These are phyloP conservation scores for Nicotiana otophora DNA, from an alignment of 257 asterid species.

Conservation along the genomic window DNA sequence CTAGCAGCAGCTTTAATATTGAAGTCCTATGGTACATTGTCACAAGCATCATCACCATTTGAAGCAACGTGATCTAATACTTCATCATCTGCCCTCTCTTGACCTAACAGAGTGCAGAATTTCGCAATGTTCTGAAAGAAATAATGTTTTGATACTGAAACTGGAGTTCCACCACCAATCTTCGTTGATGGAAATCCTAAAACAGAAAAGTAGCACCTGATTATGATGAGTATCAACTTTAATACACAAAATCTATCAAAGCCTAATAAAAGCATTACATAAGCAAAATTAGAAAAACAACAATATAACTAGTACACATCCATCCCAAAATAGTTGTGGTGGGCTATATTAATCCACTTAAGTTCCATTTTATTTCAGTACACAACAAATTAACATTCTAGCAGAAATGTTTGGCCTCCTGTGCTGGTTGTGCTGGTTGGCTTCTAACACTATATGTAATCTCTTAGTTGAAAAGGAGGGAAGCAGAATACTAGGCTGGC, in stretches of 20 bases:
- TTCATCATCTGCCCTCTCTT: slow-evolving; percentile 19
- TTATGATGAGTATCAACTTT: neutral
- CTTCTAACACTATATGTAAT: too few species aligned
- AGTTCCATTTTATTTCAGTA: too few species aligned
- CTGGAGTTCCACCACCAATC: slow-evolving; percentile 14
- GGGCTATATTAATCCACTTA: too few species aligned
- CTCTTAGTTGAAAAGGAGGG: too few species aligned
- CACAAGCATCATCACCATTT: slow-evolving; percentile 6
- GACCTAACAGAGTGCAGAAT: slow-evolving; percentile 35
- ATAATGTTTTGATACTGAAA: slow-evolving; percentile 15
- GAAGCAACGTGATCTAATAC: slow-evolving; percentile 27
- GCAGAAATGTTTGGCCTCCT: too few species aligned
- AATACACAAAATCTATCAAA: neutral
- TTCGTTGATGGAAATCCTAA: slow-evolving; percentile 20
- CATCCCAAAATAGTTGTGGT: too few species aligned
- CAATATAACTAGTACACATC: too few species aligned
- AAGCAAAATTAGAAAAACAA: too few species aligned
- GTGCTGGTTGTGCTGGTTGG: too few species aligned
- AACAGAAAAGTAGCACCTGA: slow-evolving; percentile 10
- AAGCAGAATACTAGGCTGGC: too few species aligned
- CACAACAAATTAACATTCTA: too few species aligned
- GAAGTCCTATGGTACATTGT: slow-evolving; percentile 16
- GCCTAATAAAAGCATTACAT: neutral
- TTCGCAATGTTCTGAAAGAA: slow-evolving; percentile 20
- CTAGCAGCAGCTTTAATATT: slow-evolving; percentile 21